Percentiles rank a stretch among this genome's conserved stretches.
Conservation (phyloP, 2,329 filamentous ascomycete species). For the Microcyclosporella mali region DNA sequence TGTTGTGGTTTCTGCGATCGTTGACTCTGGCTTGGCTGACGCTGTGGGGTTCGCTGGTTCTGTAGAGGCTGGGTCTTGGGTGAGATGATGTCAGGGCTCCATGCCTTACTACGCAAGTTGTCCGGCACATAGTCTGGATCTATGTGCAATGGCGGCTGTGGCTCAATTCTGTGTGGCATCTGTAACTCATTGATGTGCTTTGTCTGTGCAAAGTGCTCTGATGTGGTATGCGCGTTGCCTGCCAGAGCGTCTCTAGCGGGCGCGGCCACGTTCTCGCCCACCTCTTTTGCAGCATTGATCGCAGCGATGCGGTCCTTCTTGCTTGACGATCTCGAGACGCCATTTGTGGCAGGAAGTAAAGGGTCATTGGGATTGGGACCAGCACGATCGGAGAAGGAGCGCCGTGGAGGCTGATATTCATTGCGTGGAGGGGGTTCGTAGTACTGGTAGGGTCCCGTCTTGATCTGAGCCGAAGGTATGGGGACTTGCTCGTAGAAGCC, state of each 20-base stretch:
- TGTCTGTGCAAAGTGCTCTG: conserved; percentile 7
- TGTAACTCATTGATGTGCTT: conserved; percentile 13
- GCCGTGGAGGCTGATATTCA: conserved; percentile 11
- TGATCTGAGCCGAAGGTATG: conserved; percentile 9
- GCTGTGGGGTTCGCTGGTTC: conserved; percentile 2
- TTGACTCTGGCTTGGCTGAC: conserved; percentile 2
- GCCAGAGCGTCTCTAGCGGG: conserved; percentile 8
- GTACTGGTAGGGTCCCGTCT: conserved; percentile 26
- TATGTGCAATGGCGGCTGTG: conserved; percentile 14
- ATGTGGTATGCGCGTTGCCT: conserved; percentile 6
- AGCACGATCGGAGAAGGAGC: conserved; percentile 27
- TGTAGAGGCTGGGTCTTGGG: conserved; percentile 9
- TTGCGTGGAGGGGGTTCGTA: conserved; percentile 23
- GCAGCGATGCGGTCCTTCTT: conserved; percentile 11
- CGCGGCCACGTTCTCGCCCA: not conserved
- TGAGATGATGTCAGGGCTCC: conserved; percentile 25
- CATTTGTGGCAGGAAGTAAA: conserved; percentile 7
- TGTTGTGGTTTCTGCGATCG: conserved; percentile 15
- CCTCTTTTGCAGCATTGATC: conserved; percentile 5
- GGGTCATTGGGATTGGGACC: conserved; percentile 4
- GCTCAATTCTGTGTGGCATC: conserved; percentile 6
- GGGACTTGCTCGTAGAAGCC: conserved; percentile 22
- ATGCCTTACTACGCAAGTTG: conserved; percentile 25
- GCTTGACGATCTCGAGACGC: conserved; percentile 10
- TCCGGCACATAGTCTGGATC: conserved; percentile 25